Percentiles rank a stretch among this genome's conserved stretches.
Conservation (phyloP, 305 asterid genomes). For the Petunia hybrid region DNA sequence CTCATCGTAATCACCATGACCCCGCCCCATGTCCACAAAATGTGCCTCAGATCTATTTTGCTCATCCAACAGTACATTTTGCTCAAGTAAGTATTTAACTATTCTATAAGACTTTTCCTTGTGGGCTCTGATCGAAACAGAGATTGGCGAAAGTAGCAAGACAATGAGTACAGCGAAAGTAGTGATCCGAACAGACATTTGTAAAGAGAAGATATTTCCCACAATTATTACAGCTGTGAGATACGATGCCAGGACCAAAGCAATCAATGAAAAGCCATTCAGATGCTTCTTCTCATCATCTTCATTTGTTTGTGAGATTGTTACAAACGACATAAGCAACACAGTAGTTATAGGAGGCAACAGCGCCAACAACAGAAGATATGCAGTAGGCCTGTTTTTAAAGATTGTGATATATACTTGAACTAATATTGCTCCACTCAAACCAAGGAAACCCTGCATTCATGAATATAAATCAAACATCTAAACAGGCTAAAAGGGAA, state of each 20-base stretch:
- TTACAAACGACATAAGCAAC: constrained; percentile 75
- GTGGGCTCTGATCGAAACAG: constrained; percentile 62
- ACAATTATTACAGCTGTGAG: constrained; percentile 69
- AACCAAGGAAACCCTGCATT: constrained; percentile 70
- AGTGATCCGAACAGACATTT: constrained; percentile 45
- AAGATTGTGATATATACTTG: constrained; percentile 74
- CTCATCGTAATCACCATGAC: constrained; percentile 51
- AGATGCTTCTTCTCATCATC: constrained; percentile 74
- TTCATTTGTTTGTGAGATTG: constrained; percentile 58
- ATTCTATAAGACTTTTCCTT: constrained; percentile 61
- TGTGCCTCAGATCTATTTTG: constrained; percentile 39
- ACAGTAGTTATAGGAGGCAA: constrained; percentile 69
- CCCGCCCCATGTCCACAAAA: constrained; percentile 35
- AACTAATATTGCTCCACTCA: constrained; percentile 88
- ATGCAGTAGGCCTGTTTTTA: constrained; percentile 69
- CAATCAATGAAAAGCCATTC: constrained; percentile 61
- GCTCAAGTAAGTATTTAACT: constrained; percentile 72
- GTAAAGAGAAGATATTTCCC: constrained; percentile 56
- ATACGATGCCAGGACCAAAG: constrained; percentile 71
- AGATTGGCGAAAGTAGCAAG: constrained; percentile 63
- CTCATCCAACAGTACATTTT: constrained; percentile 56
- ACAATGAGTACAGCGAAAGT: constrained; percentile 57
- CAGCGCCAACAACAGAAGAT: constrained; percentile 64
- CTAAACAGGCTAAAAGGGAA: constrained; percentile 7
- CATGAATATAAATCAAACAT: constrained; percentile 29